phyloP scores from a whole-genome alignment of 139 green algal genomes.

The Marvania coccoides region DNA sequence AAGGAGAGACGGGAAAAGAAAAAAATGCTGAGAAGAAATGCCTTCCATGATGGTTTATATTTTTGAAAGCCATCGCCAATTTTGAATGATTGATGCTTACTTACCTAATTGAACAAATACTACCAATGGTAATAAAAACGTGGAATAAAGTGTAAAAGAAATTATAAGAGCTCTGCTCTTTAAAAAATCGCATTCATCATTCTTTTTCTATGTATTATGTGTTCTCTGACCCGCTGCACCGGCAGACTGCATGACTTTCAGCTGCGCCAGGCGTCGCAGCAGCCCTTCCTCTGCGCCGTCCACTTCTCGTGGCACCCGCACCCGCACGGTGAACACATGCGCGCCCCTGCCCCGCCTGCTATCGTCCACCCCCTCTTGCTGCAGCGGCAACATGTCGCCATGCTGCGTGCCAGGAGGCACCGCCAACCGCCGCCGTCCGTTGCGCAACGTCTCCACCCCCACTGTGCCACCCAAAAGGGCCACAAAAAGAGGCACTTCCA shows the following conservation, averaged over 20 bases:
- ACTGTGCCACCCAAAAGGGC: neutral
- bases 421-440: neutral
- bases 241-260: too few species aligned
- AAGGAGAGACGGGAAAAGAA: too few species aligned
- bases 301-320: neutral
- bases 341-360: neutral
- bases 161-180: neutral
- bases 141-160: neutral
- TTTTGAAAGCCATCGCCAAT: too few species aligned
- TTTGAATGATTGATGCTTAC: too few species aligned
- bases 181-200: neutral
- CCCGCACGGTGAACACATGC: neutral
- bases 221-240: too few species aligned
- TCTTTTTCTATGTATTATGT: too few species aligned
- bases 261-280: neutral
- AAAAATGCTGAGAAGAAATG: too few species aligned
- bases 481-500: neutral
- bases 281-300: neutral
- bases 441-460: neutral
- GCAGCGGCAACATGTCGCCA: neutral
- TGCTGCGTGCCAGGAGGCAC: neutral
- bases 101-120: too few species aligned
- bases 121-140: neutral
- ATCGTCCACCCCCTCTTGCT: neutral
- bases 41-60: too few species aligned